Conservation (phyloP, 2,329 filamentous ascomycete genomes). For the Didymella arachidicola region DNA sequence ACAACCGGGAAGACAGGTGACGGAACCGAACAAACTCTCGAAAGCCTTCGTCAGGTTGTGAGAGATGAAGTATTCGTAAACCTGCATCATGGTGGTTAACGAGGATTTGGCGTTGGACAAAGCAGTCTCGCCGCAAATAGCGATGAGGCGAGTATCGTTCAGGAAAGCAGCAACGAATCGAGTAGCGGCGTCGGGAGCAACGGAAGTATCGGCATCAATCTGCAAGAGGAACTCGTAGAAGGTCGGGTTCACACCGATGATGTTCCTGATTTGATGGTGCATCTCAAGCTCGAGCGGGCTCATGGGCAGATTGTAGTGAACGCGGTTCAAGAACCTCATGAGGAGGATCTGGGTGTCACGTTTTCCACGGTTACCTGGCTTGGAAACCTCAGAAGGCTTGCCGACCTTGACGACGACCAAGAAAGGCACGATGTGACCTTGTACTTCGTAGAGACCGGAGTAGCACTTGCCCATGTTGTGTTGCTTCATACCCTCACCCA, state of each 20-base stretch:
- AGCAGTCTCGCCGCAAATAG: slow-evolving; percentile 91
- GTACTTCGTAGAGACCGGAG: slow-evolving; percentile 94
- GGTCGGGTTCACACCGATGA: slow-evolving; percentile 97
- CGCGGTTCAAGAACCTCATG: slow-evolving; percentile 98
- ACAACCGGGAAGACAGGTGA: slow-evolving; percentile 97
- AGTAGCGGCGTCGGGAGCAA: slow-evolving; percentile 86
- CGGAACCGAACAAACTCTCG: slow-evolving; percentile 94
- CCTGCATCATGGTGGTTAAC: slow-evolving; percentile 98
- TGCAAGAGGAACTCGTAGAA: slow-evolving; percentile 98
- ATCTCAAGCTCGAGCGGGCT: slow-evolving; percentile 96
- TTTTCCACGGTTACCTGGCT: slow-evolving; percentile 95
- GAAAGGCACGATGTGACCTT: slow-evolving; percentile 97
- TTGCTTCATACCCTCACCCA: slow-evolving; percentile 95
- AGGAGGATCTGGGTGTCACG: slow-evolving; percentile 98
- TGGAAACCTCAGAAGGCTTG: slow-evolving; percentile 75
- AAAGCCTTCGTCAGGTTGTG: slow-evolving; percentile 98
- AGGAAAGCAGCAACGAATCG: slow-evolving; percentile 92
- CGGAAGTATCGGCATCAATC: slow-evolving; percentile 96
- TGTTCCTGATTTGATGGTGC: slow-evolving; percentile 98
- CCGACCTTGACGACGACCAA: slow-evolving; percentile 96
- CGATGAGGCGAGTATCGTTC: slow-evolving; percentile 91
- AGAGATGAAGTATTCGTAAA: slow-evolving; percentile 99
- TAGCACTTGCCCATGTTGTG: slow-evolving; percentile 99
- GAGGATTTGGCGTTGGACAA: slow-evolving; percentile 92
- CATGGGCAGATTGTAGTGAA: slow-evolving; percentile 97